Conservation (phyloP, 148 eudicot genomes). For the Hydrangea macrophylla region DNA sequence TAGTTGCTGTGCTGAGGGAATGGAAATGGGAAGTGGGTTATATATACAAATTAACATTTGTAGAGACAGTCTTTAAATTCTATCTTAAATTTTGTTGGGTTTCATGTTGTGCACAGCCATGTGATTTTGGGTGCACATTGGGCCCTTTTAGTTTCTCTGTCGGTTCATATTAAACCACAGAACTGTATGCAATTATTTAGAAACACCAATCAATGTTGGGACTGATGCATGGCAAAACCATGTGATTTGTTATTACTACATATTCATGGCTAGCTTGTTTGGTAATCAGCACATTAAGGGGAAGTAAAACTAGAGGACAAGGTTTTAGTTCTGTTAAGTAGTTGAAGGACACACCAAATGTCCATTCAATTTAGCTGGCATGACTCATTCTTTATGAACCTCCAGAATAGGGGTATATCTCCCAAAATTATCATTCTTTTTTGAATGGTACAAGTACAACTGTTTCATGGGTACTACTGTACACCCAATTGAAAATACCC, state of each 20-base stretch:
- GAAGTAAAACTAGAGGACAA: neutral
- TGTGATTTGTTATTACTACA: neutral
- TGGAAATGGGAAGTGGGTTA: slow-evolving; percentile 2
- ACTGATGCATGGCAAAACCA: too few species aligned
- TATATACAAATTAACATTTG: neutral
- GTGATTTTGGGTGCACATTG: neutral
- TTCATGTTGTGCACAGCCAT: neutral
- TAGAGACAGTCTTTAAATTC: neutral
- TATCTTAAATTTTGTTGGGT: neutral
- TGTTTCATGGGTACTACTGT: too few species aligned
- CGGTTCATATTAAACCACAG: neutral
- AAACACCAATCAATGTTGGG: too few species aligned
- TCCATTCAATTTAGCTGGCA: neutral
- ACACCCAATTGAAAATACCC: too few species aligned
- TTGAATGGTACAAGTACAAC: too few species aligned
- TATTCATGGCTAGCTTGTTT: neutral
- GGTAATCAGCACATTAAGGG: neutral
- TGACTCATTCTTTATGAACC: neutral
- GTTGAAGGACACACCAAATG: neutral
- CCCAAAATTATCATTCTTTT: too few species aligned
- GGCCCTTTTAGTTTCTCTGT: neutral
- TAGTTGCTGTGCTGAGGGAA: neutral
- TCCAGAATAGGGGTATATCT: too few species aligned
- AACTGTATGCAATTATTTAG: neutral
- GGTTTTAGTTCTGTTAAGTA: neutral